Evolutionary conservation across 1,284 basidiomycete genomes (phyloP).

Genomic region (Paramarasmius palmivorus): DNA sequence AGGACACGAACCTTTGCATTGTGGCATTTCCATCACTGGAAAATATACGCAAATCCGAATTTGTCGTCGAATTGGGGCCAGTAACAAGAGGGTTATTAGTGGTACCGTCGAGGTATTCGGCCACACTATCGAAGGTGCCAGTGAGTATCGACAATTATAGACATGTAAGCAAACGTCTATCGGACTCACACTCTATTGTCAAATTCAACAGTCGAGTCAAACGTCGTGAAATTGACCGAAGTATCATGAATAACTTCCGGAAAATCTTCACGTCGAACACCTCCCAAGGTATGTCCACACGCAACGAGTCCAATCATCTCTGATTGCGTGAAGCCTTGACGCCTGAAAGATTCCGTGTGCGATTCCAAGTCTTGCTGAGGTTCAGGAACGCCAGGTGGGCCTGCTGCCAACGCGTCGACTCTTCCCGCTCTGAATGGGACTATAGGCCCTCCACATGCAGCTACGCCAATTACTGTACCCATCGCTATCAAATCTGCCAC

Average conservation of each 20-base stretch:
- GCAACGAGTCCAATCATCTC: constrained; percentile 46
- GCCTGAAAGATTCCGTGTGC: constrained; percentile 33
- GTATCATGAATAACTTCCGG: constrained; percentile 35
- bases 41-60: constrained; percentile 39
- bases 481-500: constrained; percentile 38
- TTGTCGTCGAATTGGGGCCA: constrained; percentile 31
- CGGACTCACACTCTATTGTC: constrained; percentile 35
- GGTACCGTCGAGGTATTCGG: constrained; percentile 35
- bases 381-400: constrained; percentile 32
- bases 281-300: constrained; percentile 37
- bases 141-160: background rate
- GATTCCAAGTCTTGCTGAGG: constrained; percentile 32
- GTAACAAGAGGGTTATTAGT: constrained; percentile 37
- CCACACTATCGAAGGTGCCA: constrained; percentile 31
- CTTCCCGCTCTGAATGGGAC: constrained; percentile 38
- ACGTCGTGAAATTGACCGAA: constrained; percentile 16
- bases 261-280: constrained; percentile 37
- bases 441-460: constrained; percentile 38
- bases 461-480: constrained; percentile 31
- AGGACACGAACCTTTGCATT: constrained; percentile 26
- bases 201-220: constrained; percentile 19
- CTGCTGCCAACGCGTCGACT: constrained; percentile 33
- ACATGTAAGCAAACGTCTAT: background rate
- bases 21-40: constrained; percentile 36
- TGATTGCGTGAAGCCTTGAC: constrained; percentile 34